Base-by-base conservation (phyloP, 2,329 filamentous ascomycete genomes). In the Colletotrichum lindemuthianum region DNA sequence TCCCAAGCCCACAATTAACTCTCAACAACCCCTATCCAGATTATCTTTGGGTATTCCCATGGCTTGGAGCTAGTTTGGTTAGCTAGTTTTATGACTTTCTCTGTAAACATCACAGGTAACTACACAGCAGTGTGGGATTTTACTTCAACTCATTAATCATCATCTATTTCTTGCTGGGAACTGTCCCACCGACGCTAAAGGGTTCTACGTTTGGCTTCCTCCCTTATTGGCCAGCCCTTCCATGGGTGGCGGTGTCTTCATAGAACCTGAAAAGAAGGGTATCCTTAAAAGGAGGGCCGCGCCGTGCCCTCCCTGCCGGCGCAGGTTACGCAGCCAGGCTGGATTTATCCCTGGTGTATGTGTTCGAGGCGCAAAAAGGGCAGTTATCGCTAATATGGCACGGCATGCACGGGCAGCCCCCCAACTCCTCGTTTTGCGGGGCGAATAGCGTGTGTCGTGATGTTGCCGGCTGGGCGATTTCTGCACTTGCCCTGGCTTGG, bases 251-350 rank as follows among this genome's bases (percentile, higher is more conserved):
- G 58, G 40, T 61, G 41, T 50, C 32, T 33, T 33, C 53, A 56
- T 40, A 61, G 40, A 58, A 50, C 39, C 47, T n/a, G n/a, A 15
- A 44, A 61, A 61, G 44, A 37, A 33, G 47, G n/a, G 36, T 33
- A 63, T 48, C 60, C 47, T 57, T 49, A 10, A 16, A 55, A 61
- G 56, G 51, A 34, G 63, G 63, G 52, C 63, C 63, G 63, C 63
- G 63, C 63, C 63, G 48, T 65, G 47, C 58, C 24, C 63, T 56
- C 41, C 63, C 48, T 47, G 66, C 66, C 66, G 66, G 66, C 66
- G 66, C 66, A 68, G 66, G 66, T 68, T 68, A 65, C 66, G 66
- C 66, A 68, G 66, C 66, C 66, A 64, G 66, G 66, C 66, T 52
- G 52, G 52, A 56, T 60, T 32, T 11, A 45, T 52, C 52, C 41